A percentile compares a stretch with the other conserved stretches of the same genome.
phyloP scores from a whole-genome alignment of 1,284 basidiomycete genomes.

The Boletus sp. region DNA sequence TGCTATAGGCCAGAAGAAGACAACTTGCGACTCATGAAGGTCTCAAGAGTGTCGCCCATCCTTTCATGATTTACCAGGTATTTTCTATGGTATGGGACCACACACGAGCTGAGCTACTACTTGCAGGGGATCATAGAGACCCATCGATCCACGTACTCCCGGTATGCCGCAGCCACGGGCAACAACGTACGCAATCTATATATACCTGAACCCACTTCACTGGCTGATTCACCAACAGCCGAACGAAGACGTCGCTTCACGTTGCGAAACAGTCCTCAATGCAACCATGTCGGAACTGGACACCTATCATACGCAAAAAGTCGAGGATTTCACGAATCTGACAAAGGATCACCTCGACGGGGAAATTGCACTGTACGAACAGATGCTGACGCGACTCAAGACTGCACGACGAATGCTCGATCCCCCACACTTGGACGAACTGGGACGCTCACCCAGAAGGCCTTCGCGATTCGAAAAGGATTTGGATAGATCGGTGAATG shows the following conservation, averaged over 20 bases:
- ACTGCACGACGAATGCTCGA: slow-evolving; percentile 53
- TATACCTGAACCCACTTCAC: background rate
- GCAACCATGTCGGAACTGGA: slow-evolving; percentile 86
- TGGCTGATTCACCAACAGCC: slow-evolving; percentile 35
- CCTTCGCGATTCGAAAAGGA: slow-evolving; percentile 74
- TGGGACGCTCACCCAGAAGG: slow-evolving; percentile 47
- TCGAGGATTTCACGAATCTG: slow-evolving; percentile 60
- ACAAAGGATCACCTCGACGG: slow-evolving; percentile 69
- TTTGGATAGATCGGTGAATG: slow-evolving; percentile 52
- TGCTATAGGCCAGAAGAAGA: slow-evolving; percentile 59
- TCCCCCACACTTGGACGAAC: slow-evolving; percentile 42
- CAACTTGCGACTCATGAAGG: slow-evolving; percentile 73
- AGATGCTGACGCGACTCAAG: slow-evolving; percentile 57
- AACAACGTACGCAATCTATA: slow-evolving; percentile 33
- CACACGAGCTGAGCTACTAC: background rate
- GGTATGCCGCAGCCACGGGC: slow-evolving; percentile 54
- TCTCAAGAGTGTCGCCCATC: slow-evolving; percentile 72
- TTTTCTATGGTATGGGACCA: slow-evolving; percentile 8
- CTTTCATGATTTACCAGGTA: slow-evolving; percentile 66
- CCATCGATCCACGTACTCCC: slow-evolving; percentile 60
- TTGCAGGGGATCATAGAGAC: slow-evolving; percentile 66
- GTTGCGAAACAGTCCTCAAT: slow-evolving; percentile 85
- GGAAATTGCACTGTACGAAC: slow-evolving; percentile 72
- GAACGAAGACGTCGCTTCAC: slow-evolving; percentile 62
- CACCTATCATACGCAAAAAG: slow-evolving; percentile 70